Evolutionary conservation across 148 eudicot genomes (phyloP), one percentile per base, ranked within the genome.

Genomic region (Rhododendron ferrugineum): DNA sequence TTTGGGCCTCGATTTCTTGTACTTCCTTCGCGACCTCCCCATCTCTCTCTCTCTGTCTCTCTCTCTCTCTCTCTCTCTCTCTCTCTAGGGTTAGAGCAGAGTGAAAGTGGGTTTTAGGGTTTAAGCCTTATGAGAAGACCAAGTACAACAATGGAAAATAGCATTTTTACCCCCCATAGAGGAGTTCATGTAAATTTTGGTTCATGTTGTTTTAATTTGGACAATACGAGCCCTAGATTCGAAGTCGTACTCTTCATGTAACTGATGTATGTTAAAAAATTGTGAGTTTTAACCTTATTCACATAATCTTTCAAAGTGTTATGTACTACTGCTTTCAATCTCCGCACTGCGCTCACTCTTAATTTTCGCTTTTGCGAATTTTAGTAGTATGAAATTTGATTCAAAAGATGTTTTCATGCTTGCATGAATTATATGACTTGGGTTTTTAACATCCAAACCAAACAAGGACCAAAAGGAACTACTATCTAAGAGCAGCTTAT

Each of bases 1-100:
- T 75, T 96, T 96, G 14, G 95, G 15, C 70, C 94, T 87, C 5
- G 97, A 93, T 32, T 82, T 42, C 93, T 96, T 95, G 94, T 91
- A 91, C 88, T 92, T 96, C 80, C 99, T 89, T 84, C 99, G 85
- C 75, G 99, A 96, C 46, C 99, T 83, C n/a, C 95, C 99, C 99
- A 96, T 96, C 50, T 87, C 36, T 82, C 77, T 76, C 78, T 85
- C 73, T 86, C 80, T 34, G 64, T 86, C n/a, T 54, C 77, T 20
- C 78, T 60, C 76, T 23, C 56, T 13, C 66, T 18, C 77, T 4
- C 64, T 44, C 49, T 46, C 49, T 50, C 42, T 40, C 60, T 54
- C 60, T 16, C 60, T 16, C 60, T 54, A 4, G 60, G 60, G 60
- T 54, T 22, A 14, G 3, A 18, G 3, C 68, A 23, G 81, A 49